Conservation (phyloP, 805 yeast species). For the Starmerella vaccinii region DNA sequence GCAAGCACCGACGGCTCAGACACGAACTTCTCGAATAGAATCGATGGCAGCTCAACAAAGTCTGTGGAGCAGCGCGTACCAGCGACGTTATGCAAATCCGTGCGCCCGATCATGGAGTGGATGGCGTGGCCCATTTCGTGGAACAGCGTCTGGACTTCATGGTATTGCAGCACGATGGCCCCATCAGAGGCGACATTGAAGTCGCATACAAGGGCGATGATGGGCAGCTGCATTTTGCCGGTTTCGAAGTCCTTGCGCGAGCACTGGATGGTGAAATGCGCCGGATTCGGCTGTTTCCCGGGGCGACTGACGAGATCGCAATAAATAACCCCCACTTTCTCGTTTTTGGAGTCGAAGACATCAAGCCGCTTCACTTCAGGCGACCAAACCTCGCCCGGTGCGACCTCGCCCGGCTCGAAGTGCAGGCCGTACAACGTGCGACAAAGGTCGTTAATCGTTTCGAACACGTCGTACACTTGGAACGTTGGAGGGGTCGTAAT, state of each 20-base stretch:
- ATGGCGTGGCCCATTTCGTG: conserved; percentile 99
- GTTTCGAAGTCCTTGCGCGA: conserved; percentile 51
- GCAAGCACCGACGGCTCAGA: conserved; percentile 67
- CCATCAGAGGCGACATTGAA: conserved; percentile 35
- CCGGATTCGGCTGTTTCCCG: conserved; percentile 73
- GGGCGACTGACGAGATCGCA: conserved; percentile 75
- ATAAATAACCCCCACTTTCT: conserved; percentile 69
- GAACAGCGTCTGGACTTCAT: conserved; percentile 85
- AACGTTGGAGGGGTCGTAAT: conserved; percentile 45
- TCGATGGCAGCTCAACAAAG: conserved; percentile 92
- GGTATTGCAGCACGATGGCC: conserved; percentile 41
- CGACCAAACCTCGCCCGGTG: conserved; percentile 78
- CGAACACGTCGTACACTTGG: conserved; percentile 75
- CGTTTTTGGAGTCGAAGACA: conserved; percentile 48
- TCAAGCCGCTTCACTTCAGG: conserved; percentile 72
- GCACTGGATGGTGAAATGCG: conserved; percentile 92
- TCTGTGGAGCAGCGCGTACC: conserved; percentile 95
- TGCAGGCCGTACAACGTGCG: conserved; percentile 63
- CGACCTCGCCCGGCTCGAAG: conserved; percentile 54
- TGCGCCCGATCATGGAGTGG: conserved; percentile 93
- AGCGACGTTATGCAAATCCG: conserved; percentile 77
- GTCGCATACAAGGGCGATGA: conserved; percentile 80
- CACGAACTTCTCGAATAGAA: conserved; percentile 91
- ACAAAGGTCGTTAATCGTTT: conserved; percentile 69
- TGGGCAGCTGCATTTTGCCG: conserved; percentile 61